Conservation (phyloP, 306 rosid genomes). For the Citrullus colocynthis region DNA sequence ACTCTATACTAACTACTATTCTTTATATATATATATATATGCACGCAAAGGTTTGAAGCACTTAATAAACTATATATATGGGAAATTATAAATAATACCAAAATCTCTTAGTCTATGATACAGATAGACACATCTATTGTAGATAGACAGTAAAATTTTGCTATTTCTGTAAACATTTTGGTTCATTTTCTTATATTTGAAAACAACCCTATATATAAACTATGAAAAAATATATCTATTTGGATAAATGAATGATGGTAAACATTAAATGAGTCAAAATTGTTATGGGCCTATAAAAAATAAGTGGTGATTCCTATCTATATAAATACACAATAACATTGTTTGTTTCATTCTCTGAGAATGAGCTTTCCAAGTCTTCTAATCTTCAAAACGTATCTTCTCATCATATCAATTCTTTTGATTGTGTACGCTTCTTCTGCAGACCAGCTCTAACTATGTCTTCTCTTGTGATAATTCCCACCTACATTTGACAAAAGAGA, state of each 20-base stretch:
- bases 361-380: neutral
- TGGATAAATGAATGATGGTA: neutral
- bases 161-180: too few species aligned
- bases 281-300: neutral
- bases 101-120: too few species aligned
- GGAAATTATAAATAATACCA: too few species aligned
- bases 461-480: constrained; percentile 1
- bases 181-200: too few species aligned
- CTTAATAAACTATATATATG: too few species aligned
- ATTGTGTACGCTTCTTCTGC: neutral
- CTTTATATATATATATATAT: too few species aligned
- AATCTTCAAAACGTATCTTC: neutral
- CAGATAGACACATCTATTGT: too few species aligned
- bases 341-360: neutral
- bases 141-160: too few species aligned
- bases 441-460: neutral
- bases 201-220: too few species aligned
- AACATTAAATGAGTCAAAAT: neutral
- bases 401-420: neutral
- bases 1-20: too few species aligned
- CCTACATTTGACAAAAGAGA: neutral
- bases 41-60: too few species aligned
- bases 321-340: neutral
- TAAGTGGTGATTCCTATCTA: neutral
- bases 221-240: too few species aligned